Conservation (phyloP, 768 basidiomycete species). For the Boletus rubescentipes region DNA sequence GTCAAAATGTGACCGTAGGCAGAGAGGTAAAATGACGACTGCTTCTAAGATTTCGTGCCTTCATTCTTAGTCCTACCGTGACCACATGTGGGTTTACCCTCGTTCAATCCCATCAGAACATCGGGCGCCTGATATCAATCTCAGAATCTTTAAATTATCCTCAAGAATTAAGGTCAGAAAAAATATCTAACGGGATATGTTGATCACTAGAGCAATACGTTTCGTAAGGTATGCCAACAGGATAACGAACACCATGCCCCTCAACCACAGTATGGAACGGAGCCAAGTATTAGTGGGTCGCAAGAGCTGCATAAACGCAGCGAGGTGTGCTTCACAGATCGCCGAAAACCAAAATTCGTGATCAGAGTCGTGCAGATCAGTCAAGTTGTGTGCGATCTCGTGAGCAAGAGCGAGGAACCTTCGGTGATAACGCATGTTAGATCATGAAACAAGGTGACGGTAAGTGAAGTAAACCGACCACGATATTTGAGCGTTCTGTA, state of each 20-base stretch:
- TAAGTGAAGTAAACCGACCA: neutral
- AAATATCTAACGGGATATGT: neutral
- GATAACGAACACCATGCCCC: neutral
- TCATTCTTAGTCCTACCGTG: too few relatives aligned
- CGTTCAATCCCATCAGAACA: too few relatives aligned
- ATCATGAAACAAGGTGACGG: neutral
- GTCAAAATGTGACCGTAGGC: too few relatives aligned
- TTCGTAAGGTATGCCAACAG: neutral
- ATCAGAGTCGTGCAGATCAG: conserved; percentile 77
- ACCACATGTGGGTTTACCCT: too few relatives aligned
- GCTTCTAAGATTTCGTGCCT: too few relatives aligned
- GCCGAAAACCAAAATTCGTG: conserved; percentile 92
- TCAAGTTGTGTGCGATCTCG: conserved; percentile 87
- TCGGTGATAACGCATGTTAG: neutral
- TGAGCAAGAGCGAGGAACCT: conserved; percentile 87
- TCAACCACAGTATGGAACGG: neutral
- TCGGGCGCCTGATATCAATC: too few relatives aligned
- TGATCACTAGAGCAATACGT: neutral
- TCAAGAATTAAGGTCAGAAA: too few relatives aligned
- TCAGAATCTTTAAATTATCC: too few relatives aligned
- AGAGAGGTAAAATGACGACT: too few relatives aligned
- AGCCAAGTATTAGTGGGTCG: neutral
- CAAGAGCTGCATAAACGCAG: conserved; percentile 32
- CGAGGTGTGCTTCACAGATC: conserved; percentile 67
- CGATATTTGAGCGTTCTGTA: neutral